phyloP scores from a whole-genome alignment of 2,329 filamentous ascomycete species.

The Fusarium agapanthi region DNA sequence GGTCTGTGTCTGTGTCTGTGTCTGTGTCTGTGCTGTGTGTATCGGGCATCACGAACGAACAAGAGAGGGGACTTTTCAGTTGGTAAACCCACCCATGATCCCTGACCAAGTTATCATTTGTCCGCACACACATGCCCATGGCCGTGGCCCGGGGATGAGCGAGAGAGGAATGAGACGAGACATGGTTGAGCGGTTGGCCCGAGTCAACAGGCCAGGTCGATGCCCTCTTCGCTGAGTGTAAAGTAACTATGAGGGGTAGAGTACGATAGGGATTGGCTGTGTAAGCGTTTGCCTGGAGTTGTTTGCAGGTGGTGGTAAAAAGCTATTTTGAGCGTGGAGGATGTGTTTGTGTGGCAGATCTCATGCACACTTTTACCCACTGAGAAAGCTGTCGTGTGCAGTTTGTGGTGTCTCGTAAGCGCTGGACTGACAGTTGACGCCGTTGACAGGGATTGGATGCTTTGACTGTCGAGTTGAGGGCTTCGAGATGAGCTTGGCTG shows the following conservation, averaged over 20 bases:
- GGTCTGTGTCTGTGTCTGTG: background rate
- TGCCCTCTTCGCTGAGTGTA: background rate
- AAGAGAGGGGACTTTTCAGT: background rate
- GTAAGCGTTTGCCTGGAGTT: conserved; percentile 10
- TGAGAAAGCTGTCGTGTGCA: conserved; percentile 1
- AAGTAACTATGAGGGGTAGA: conserved; percentile 16
- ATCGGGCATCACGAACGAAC: background rate
- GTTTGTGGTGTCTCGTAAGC: conserved; percentile 1
- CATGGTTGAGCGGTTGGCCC: conserved; percentile 9
- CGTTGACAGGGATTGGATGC: background rate
- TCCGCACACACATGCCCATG: conserved; percentile 11
- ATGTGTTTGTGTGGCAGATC: conserved; percentile 16
- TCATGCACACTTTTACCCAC: conserved; percentile 16
- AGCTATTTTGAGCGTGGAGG: background rate
- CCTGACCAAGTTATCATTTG: conserved; percentile 37
- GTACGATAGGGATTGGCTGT: conserved; percentile 22
- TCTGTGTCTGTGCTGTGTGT: background rate
- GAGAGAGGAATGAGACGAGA: conserved; percentile 22
- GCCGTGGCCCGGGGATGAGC: conserved; percentile 28
- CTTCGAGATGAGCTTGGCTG: conserved; percentile 16
- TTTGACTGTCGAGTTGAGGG: background rate
- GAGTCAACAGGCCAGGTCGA: conserved; percentile 9
- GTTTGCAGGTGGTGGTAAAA: background rate
- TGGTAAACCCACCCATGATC: conserved; percentile 15
- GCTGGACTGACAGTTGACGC: conserved; percentile 8